Evolutionary conservation across 2,329 filamentous ascomycete genomes (phyloP), one percentile per base, ranked within the genome.

Genomic region (Sarocladiaceae sp.): DNA sequence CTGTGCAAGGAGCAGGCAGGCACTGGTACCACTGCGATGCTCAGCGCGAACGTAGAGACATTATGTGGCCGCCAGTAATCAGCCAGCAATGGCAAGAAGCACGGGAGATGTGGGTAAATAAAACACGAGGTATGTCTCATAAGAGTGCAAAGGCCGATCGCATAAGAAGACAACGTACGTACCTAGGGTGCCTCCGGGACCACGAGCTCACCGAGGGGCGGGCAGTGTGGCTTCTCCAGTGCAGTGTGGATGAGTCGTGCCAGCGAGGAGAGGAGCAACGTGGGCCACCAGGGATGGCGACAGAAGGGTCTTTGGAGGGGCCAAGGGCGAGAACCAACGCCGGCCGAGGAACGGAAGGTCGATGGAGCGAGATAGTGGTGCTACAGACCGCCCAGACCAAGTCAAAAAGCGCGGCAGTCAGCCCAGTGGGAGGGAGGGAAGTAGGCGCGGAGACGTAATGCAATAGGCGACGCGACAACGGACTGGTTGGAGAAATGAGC

Each of bases 351-450:
- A 4, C 12, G 21, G 15, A 29, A 41, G 4, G 37, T 41, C 20
- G 29, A 41, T 29, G n/a, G 37, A 24, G 29, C 29, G 37, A n/a
- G 23, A 29, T 41, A 41, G 24, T 24, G 34, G 21, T 41, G 37
- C 37, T 41, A 41, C 37, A 41, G 15, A 24, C 37, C 23, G 37
- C 37, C 37, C 23, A 41, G 37, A 41, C 37, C 37, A 41, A 41
- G 37, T 41, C 37, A 41, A 41, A 23, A 39, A 16, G 37, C 23
- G 37, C 37, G 37, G 37, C 24, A 41, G 37, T 41, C 6, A 41
- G 24, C 24, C 24, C 37, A 15, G 24, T 27, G n/a, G 23, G 23
- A 41, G 23, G 37, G 37, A 26, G 19, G 21, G 37, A 16, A 29
- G n/a, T n/a, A n/a, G n/a, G 34, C 23, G 37, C 37, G 23, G n/a